Conservation (phyloP, 345 rosid species). For the Hibiscus syriacus region DNA sequence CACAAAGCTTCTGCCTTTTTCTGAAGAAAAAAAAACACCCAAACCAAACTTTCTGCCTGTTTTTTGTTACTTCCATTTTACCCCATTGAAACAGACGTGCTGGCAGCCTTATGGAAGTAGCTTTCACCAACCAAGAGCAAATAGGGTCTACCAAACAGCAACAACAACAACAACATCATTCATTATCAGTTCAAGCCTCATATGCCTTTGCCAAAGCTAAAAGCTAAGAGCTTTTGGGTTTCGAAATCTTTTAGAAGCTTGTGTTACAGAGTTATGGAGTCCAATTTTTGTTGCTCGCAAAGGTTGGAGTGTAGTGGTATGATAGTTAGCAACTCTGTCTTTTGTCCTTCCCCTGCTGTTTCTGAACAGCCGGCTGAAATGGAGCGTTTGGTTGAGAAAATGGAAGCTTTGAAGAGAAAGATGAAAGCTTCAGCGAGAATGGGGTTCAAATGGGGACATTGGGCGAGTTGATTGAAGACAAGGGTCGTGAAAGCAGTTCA, state of each 20-base stretch:
- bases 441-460: conserved; percentile 31
- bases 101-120: conserved; percentile 36
- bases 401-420: conserved; percentile 25
- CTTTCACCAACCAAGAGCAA: conserved; percentile 40
- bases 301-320: conserved; percentile 27
- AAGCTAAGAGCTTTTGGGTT: conserved; percentile 29
- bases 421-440: conserved; percentile 21
- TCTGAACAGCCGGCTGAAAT: conserved; percentile 20
- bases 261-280: conserved; percentile 21
- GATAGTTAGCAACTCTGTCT: conserved; percentile 44
- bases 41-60: neutral
- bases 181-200: conserved; percentile 30
- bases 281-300: conserved; percentile 30
- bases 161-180: conserved; percentile 7
- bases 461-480: too few species aligned
- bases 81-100: conserved; percentile 27
- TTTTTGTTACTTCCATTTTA: conserved; percentile 15
- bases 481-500: conserved; percentile 61
- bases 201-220: conserved; percentile 24
- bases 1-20: conserved; percentile 14
- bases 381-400: conserved; percentile 40
- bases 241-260: conserved; percentile 31
- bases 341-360: conserved; percentile 31
- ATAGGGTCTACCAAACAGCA: conserved; percentile 25
- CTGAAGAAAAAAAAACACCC: neutral